Evolutionary conservation across 208 protist species (phyloP), one percentile per base, ranked within the genome.

Genomic region (Crithidia brevicula): DNA sequence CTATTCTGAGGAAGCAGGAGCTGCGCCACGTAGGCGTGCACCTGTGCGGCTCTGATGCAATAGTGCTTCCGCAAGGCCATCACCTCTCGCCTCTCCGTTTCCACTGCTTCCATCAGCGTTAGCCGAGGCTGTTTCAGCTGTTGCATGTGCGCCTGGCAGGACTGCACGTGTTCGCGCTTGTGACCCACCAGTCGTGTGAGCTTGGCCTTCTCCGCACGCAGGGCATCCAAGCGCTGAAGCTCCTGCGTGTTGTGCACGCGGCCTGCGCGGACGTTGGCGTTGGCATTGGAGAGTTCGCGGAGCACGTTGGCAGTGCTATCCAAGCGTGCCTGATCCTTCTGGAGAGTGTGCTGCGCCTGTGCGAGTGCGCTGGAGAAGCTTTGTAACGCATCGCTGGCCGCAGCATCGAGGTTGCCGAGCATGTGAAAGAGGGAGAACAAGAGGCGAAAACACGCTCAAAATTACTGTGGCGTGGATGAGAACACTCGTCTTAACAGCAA

Each of bases 291-390:
- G 42, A 82, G 65, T 20, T 58, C n/a, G 1, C 49, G 33, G 2
- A 85, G 63, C 16, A 72, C 10, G 31, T 68, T 34, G 4, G 28
- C 34, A 10, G 76, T 60, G 36, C 53, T 22, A 11, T 45, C 22
- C 8, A 79, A 47, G 7, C 77, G 84, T 5, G 27, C 42, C 45
- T 76, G 67, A 46, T 90, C 84, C 47, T 74, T 57, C 33, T 79
- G 72, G 20, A 90, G 75, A 0, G 58, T 50, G 23, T 59, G 18
- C 59, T 86, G 77, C 15, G 81, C 70, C 42, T 75, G 64, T 27
- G 67, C 47, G 15, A 86, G 71, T 3, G 84, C 77, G 27, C 70
- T 65, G 30, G 56, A 36, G 62, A 90, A 90, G 72, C 58, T 68
- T 34, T 52, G 50, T 56, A 90, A 67, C 7, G 78, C 71, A 49